A percentile compares a stretch with the other conserved stretches of the same genome.
phyloP scores from a whole-genome alignment of 371 early-diverging fungal genomes.

The Mucor irregularis region DNA sequence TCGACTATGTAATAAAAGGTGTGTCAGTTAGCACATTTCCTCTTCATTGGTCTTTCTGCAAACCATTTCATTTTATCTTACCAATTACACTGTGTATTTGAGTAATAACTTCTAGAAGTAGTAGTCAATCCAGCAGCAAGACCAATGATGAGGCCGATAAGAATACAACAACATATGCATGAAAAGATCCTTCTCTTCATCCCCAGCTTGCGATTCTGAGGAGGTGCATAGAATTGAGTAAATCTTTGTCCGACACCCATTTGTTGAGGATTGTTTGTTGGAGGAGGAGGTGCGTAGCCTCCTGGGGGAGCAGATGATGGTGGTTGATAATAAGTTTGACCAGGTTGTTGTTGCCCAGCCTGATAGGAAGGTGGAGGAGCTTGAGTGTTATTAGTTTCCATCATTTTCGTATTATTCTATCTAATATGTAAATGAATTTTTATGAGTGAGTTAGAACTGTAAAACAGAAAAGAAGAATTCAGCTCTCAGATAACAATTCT shows the following conservation, averaged over 20 bases:
- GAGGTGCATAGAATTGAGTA: constrained; percentile 33
- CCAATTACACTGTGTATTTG: constrained; percentile 23
- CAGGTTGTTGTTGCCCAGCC: not conserved
- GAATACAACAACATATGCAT: constrained; percentile 32
- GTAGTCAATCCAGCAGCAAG: constrained; percentile 33
- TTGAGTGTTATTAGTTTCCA: constrained; percentile 4
- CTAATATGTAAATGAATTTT: not conserved
- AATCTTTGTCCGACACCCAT: constrained; percentile 15
- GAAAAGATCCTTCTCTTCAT: constrained; percentile 30
- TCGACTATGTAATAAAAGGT: constrained; percentile 7
- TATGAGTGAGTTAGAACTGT: not conserved
- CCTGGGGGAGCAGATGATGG: constrained; percentile 12
- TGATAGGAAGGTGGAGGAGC: constrained; percentile 11
- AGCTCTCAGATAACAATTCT: not conserved
- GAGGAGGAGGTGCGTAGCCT: constrained; percentile 7
- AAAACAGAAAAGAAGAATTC: not conserved
- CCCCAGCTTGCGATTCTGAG: constrained; percentile 28
- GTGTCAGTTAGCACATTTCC: not conserved
- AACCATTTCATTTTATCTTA: constrained; percentile 7
- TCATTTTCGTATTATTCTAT: not conserved
- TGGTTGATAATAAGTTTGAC: constrained; percentile 30
- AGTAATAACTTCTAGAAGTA: constrained; percentile 8
- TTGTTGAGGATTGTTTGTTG: not conserved
- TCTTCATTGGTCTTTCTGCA: not conserved
- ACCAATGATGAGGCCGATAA: constrained; percentile 32